A percentile compares a stretch with the other conserved stretches of the same genome.
Conservation (phyloP, 1,139 yeast species). For the Magnusiomyces fungicola region DNA sequence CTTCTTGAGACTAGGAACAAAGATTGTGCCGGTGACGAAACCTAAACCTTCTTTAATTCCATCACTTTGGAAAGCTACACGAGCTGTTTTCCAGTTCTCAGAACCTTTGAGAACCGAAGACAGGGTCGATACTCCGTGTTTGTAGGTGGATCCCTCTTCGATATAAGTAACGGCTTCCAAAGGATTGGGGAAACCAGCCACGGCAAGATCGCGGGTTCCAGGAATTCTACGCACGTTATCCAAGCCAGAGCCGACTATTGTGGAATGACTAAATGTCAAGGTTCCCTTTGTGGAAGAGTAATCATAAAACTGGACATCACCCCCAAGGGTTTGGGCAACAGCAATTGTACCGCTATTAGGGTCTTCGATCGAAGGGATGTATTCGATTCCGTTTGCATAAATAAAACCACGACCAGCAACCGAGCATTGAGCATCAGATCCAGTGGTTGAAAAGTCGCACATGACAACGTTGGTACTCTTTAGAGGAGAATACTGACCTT, state of each 20-base stretch:
- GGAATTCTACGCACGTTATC: constrained; percentile 19
- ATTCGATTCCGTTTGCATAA: constrained; percentile 18
- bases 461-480: constrained; percentile 13
- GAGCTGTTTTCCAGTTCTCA: too few species aligned
- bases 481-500: constrained; percentile 12
- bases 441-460: constrained; percentile 9
- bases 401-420: constrained; percentile 10
- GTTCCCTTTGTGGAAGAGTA: constrained; percentile 1
- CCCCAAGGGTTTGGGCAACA: constrained; percentile 14
- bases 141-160: too few species aligned
- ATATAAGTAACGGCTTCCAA: constrained; percentile 8
- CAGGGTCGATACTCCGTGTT: constrained; percentile 5
- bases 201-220: constrained; percentile 16
- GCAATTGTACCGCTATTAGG: constrained; percentile 11
- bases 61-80: too few species aligned
- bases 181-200: constrained; percentile 16
- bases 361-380: constrained; percentile 4
- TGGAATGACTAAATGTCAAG: not conserved
- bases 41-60: too few species aligned
- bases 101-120: too few species aligned
- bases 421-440: constrained; percentile 11
- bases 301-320: constrained; percentile 12
- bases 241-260: constrained; percentile 11
- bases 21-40: constrained; percentile 7
- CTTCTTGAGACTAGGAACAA: constrained; percentile 3